Base-by-base conservation (phyloP, 176 grass and related monocot species). In the Oryza officinalis region DNA sequence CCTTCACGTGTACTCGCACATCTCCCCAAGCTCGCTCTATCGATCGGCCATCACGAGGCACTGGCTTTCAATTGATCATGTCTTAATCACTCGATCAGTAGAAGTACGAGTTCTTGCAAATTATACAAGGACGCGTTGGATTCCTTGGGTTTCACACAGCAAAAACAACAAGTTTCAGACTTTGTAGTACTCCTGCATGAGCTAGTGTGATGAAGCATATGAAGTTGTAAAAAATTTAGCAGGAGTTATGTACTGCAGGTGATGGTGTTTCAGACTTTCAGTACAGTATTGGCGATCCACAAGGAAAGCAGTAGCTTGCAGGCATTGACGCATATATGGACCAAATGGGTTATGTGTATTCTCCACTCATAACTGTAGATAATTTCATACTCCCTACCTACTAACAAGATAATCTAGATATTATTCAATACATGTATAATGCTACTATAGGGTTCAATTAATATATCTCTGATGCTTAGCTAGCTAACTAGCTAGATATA, bases 1-100 rank as follows among this genome's bases (percentile, higher is more conserved):
- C 79, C 88, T 86, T 90, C 84, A 79, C 66, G 75, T 83, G 73
- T 63, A 33, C 72, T 71, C 83, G 40, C 84, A 61, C 77, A 12
- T 38, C 28, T 76, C 64, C 73, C 79, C 14, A 82, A 67, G 83
- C 77, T 76, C 27, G 83, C 77, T 76, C 27, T 40, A 49, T 27
- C 50, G 22, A 32, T 61, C 27, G 72, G 47, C 65, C 70, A 38
- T 64, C 71, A 15, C 69, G 67, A 68, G 63, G 54, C 72, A 13
- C 72, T 25, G 0, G 43, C 49, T 54, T 22, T 69, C 65, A 3
- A 65, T 65, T 13, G 59, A 25, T 69, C 30, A 71, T 26, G 68
- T 67, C 57, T 82, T 78, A 81, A 65, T 90, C 20, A 61, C 57
- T 11, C 23, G 57, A 11, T 61, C 57, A 61, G 20, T 25, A 61